Conservation (phyloP, 306 rosid species). For the Abrus precatorius region DNA sequence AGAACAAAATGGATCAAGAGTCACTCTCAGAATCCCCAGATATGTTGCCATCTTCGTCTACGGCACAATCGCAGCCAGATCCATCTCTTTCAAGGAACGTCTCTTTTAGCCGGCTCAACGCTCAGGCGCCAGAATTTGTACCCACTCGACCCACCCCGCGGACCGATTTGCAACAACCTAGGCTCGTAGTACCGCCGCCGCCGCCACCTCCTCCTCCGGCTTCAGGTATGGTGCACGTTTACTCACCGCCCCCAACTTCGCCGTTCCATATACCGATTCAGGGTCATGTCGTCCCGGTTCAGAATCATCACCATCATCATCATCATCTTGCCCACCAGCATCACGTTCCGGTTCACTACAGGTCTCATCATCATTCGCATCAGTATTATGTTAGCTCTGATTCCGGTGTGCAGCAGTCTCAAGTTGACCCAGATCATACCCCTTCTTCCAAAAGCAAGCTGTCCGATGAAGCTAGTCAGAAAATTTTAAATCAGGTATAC, state of each 20-base stretch:
- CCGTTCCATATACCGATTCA: conserved; percentile 71
- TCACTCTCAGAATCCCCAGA: conserved; percentile 51
- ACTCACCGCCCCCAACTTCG: conserved; percentile 62
- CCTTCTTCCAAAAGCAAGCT: conserved; percentile 66
- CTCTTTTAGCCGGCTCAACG: conserved; percentile 90
- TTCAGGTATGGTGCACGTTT: conserved; percentile 56
- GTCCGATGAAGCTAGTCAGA: conserved; percentile 72
- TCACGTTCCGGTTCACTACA: conserved; percentile 65
- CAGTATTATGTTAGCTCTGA: conserved; percentile 58
- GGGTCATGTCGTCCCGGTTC: conserved; percentile 59
- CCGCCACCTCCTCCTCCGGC: conserved; percentile 66
- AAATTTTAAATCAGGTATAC: conserved; percentile 86
- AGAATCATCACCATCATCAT: conserved; percentile 52
- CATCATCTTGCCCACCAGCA: conserved; percentile 61
- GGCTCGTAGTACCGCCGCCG: conserved; percentile 56
- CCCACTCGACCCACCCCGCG: conserved; percentile 69
- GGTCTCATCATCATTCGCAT: conserved; percentile 59
- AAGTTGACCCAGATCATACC: conserved; percentile 60
- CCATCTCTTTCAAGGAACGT: conserved; percentile 64
- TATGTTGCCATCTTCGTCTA: conserved; percentile 44
- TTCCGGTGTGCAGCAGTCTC: conserved; percentile 54
- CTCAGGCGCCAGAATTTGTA: conserved; percentile 89
- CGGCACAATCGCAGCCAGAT: conserved; percentile 54
- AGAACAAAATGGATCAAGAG: conserved; percentile 64
- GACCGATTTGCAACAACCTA: conserved; percentile 58